A percentile compares a stretch with the other conserved stretches of the same genome.
These are phyloP conservation scores for Globisporangium yorkense DNA, from an alignment of 352 stramenopile species.

Conservation along the genomic window DNA sequence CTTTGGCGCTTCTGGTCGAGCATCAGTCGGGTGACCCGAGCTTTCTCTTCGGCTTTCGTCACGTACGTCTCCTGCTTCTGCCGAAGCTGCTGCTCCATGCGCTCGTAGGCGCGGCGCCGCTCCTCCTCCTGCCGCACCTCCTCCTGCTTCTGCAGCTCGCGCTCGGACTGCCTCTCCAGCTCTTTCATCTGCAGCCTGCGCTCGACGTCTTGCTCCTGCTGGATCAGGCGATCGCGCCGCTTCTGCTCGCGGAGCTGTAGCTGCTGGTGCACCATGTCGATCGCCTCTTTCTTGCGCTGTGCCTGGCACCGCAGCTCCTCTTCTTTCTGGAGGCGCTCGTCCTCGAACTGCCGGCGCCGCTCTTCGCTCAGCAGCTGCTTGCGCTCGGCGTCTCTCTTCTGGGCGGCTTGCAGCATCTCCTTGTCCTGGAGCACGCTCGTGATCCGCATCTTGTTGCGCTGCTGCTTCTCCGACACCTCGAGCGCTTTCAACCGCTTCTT, in stretches of 20 bases:
- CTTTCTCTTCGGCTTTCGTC: conserved; percentile 53
- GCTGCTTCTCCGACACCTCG: conserved; percentile 51
- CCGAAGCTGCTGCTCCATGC: conserved; percentile 53
- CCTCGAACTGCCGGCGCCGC: conserved; percentile 32
- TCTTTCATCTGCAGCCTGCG: conserved; percentile 35
- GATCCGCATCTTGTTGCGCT: conserved; percentile 63
- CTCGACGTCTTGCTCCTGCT: conserved; percentile 44
- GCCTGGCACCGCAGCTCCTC: conserved; percentile 39
- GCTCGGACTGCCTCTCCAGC: conserved; percentile 40
- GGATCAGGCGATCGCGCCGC: conserved; percentile 34
- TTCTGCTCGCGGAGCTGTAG: conserved; percentile 47
- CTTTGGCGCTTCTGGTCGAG: conserved; percentile 48
- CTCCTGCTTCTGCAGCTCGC: conserved; percentile 42
- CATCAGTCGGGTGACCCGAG: conserved; percentile 33
- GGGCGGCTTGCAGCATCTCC: conserved; percentile 35
- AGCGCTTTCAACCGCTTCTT: conserved; percentile 36
- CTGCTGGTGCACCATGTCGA: conserved; percentile 56
- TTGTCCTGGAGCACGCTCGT: conserved; percentile 55
- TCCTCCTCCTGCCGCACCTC: conserved; percentile 48
- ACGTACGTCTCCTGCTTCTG: conserved; percentile 37
- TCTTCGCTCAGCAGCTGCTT: conserved; percentile 65
- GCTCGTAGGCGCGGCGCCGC: conserved; percentile 40
- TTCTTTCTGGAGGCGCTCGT: conserved; percentile 41
- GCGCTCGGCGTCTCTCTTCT: conserved; percentile 41
- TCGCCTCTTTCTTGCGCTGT: conserved; percentile 52